phyloP scores from a whole-genome alignment of 257 asterid genomes.

The Echium plantagineum region DNA sequence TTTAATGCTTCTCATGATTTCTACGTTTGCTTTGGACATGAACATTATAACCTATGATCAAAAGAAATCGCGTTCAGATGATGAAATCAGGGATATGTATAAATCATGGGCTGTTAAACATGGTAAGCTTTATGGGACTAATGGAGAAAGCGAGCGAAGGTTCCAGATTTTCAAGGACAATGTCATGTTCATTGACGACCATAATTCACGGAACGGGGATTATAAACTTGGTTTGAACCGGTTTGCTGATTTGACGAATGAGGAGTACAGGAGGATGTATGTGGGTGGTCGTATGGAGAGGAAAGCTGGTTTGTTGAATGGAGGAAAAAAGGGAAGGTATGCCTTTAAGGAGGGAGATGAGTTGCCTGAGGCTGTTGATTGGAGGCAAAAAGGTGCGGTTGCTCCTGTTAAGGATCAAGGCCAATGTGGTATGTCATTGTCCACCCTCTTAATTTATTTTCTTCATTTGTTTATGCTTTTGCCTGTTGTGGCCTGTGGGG shows the following conservation, averaged over 20 bases:
- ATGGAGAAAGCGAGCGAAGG: slow-evolving; percentile 58
- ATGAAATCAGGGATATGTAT: slow-evolving; percentile 29
- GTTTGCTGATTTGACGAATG: slow-evolving; percentile 73
- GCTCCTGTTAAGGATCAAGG: slow-evolving; percentile 86
- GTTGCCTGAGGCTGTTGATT: slow-evolving; percentile 64
- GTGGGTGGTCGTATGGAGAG: slow-evolving; percentile 43
- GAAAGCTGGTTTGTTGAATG: slow-evolving; percentile 17
- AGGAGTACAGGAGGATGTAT: slow-evolving; percentile 49
- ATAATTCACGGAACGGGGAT: slow-evolving; percentile 33
- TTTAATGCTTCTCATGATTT: not conserved
- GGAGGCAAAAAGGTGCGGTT: slow-evolving; percentile 83
- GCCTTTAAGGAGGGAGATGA: slow-evolving; percentile 38
- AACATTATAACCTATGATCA: slow-evolving; percentile 49
- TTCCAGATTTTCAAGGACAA: slow-evolving; percentile 66
- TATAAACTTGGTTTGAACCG: slow-evolving; percentile 62
- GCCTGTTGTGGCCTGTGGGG: too few species aligned
- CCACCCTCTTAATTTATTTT: too few species aligned
- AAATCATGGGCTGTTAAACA: slow-evolving; percentile 73
- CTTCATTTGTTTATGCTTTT: too few species aligned
- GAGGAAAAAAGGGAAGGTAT: slow-evolving; percentile 34
- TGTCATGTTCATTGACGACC: slow-evolving; percentile 41
- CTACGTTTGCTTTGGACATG: slow-evolving; percentile 53
- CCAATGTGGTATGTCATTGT: slow-evolving; percentile 79
- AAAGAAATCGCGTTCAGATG: slow-evolving; percentile 14
- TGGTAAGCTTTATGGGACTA: slow-evolving; percentile 47